Evolutionary conservation across 768 basidiomycete species (phyloP).

Genomic region (Boletus pseudopeckii): DNA sequence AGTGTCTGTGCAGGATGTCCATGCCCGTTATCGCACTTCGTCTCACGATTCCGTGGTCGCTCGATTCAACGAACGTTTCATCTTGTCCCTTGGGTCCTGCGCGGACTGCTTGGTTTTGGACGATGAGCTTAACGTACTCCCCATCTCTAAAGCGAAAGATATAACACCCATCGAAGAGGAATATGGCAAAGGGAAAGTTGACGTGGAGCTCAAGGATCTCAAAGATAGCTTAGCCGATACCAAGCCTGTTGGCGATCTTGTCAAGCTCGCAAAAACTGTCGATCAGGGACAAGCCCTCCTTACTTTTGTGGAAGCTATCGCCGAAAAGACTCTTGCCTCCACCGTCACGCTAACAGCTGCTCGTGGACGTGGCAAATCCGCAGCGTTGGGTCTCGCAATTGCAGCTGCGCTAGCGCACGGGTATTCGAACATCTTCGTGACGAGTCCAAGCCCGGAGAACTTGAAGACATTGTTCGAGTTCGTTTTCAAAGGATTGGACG

Average conservation of each 20-base stretch:
- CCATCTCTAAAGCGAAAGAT: slow-evolving; percentile 92
- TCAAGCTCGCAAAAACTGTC: slow-evolving; percentile 86
- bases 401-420: slow-evolving; percentile 90
- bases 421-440: slow-evolving; percentile 97
- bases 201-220: slow-evolving; percentile 71
- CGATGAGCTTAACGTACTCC: slow-evolving; percentile 96
- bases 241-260: slow-evolving; percentile 83
- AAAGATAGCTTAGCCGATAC: slow-evolving; percentile 76
- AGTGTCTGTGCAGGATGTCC: slow-evolving; percentile 72
- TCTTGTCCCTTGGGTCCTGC: slow-evolving; percentile 92
- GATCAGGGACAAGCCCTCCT: slow-evolving; percentile 95
- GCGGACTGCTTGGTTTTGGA: slow-evolving; percentile 92
- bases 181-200: slow-evolving; percentile 47
- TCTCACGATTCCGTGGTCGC: slow-evolving; percentile 87
- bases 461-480: slow-evolving; percentile 98
- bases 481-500: slow-evolving; percentile 94
- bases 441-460: slow-evolving; percentile 96
- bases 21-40: slow-evolving; percentile 89
- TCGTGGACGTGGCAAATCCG: slow-evolving; percentile 95
- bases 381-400: slow-evolving; percentile 92
- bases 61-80: slow-evolving; percentile 98
- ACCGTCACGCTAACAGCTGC: slow-evolving; percentile 94
- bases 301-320: slow-evolving; percentile 91
- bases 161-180: slow-evolving; percentile 63
- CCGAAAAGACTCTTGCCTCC: slow-evolving; percentile 89